Evolutionary conservation across 2,329 filamentous ascomycete species (phyloP).

Genomic region (Gliomastix tumulicola): DNA sequence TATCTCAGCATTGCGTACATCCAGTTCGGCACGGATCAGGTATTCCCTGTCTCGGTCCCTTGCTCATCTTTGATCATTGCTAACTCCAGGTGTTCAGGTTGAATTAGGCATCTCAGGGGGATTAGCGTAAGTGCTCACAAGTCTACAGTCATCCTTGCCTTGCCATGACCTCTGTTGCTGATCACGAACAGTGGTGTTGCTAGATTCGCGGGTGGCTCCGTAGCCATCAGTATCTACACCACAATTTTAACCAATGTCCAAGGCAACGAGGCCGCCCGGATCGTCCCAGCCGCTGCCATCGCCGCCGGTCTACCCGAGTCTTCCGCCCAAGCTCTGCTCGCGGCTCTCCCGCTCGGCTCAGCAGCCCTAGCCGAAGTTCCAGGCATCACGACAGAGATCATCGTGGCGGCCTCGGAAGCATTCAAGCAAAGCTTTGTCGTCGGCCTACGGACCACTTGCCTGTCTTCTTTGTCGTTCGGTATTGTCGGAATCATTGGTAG

Average conservation of each 20-base stretch:
- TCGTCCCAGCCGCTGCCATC: conserved; percentile 24
- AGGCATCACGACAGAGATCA: conserved; percentile 14
- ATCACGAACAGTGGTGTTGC: conserved; percentile 28
- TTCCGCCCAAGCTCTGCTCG: conserved; percentile 18
- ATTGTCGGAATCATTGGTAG: conserved; percentile 18
- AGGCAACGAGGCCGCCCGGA: conserved; percentile 15
- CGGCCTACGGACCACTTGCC: conserved; percentile 17
- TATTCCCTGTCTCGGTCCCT: too few relatives aligned
- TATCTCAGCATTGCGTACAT: conserved; percentile 40
- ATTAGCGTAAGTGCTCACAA: conserved; percentile 25
- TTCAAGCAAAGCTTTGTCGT: conserved; percentile 21
- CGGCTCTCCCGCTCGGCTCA: conserved; percentile 15
- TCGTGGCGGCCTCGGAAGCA: conserved; percentile 16
- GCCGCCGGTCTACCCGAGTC: conserved; percentile 22
- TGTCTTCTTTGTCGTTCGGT: conserved; percentile 19
- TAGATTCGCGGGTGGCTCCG: conserved; percentile 32
- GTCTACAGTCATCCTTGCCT: too few relatives aligned
- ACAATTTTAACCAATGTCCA: conserved; percentile 31
- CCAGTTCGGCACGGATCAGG: conserved; percentile 41
- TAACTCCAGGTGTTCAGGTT: too few relatives aligned
- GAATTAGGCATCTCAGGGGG: conserved; percentile 49
- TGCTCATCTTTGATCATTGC: too few relatives aligned
- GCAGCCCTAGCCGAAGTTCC: conserved; percentile 14
- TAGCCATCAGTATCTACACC: conserved; percentile 31
- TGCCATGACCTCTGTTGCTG: too few relatives aligned